Conservation (phyloP, 1,139 yeast species). For the Scheffersomyces insectosa region DNA sequence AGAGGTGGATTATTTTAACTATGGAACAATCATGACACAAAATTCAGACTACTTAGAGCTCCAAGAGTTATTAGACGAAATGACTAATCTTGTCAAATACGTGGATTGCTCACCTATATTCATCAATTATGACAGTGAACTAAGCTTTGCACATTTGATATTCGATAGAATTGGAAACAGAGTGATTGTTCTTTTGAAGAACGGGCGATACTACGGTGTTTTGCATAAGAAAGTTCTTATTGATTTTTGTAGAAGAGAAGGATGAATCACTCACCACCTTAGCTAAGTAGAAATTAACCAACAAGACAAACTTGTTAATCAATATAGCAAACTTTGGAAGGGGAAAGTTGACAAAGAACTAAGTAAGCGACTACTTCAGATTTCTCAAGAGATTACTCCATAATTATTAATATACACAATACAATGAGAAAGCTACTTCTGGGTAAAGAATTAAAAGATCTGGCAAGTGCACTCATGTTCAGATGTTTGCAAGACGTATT, state of each 20-base stretch:
- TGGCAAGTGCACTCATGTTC: too few relatives aligned
- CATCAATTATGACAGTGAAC: conserved; percentile 50
- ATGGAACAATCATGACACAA: conserved; percentile 16
- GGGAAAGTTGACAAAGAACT: too few relatives aligned
- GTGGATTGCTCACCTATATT: conserved; percentile 54
- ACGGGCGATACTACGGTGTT: conserved; percentile 54
- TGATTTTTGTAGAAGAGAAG: conserved; percentile 37
- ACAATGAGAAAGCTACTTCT: too few relatives aligned
- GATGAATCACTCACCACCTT: not conserved
- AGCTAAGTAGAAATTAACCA: too few relatives aligned
- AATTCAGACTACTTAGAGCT: conserved; percentile 14
- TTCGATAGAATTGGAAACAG: conserved; percentile 58
- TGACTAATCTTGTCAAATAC: conserved; percentile 42
- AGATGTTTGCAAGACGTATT: too few relatives aligned
- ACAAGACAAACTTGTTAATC: too few relatives aligned
- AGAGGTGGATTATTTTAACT: conserved; percentile 29
- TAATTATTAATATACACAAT: too few relatives aligned
- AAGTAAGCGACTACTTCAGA: too few relatives aligned
- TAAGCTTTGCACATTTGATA: conserved; percentile 54
- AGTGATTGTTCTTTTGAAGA: conserved; percentile 49
- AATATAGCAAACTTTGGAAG: too few relatives aligned
- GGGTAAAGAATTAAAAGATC: too few relatives aligned
- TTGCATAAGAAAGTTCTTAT: conserved; percentile 58
- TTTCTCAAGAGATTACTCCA: too few relatives aligned
- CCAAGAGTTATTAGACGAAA: conserved; percentile 21